Evolutionary conservation across 2,329 filamentous ascomycete genomes (phyloP).

Genomic region (Myriosclerotinia scirpicola): DNA sequence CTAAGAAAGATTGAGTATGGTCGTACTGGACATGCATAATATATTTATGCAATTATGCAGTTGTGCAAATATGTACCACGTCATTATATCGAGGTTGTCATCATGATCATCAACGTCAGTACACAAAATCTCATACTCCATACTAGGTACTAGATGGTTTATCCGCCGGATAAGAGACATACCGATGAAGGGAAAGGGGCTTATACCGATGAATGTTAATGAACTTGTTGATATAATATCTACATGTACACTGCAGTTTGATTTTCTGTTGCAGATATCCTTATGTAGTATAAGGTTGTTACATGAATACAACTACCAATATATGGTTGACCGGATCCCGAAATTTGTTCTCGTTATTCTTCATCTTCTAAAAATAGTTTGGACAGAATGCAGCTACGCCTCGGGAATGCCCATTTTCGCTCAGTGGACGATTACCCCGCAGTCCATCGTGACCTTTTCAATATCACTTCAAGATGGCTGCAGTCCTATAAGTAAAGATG

Average conservation of each 20-base stretch:
- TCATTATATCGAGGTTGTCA: background rate
- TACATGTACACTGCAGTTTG: background rate
- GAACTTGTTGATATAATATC: background rate
- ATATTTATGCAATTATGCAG: background rate
- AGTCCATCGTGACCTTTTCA: conserved; percentile 1
- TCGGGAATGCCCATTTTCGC: conserved; percentile 11
- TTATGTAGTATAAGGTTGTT: conserved; percentile 3
- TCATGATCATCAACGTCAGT: background rate
- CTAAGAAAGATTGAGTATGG: conserved; percentile 4
- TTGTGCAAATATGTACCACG: background rate
- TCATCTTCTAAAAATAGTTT: background rate
- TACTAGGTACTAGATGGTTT: background rate
- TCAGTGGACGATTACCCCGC: conserved; percentile 13
- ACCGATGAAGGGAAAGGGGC: background rate
- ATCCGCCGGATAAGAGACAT: background rate
- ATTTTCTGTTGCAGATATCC: background rate
- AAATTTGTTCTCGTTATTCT: conserved; percentile 8
- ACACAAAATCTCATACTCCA: background rate
- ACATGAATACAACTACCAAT: background rate
- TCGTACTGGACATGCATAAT: background rate
- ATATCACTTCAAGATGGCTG: conserved; percentile 3
- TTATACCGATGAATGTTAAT: background rate
- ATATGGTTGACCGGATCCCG: background rate
- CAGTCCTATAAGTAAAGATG: background rate
- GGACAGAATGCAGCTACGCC: conserved; percentile 6